These are phyloP conservation scores for Suillus variegatus DNA, from an alignment of 768 basidiomycete species.

Conservation along the genomic window DNA sequence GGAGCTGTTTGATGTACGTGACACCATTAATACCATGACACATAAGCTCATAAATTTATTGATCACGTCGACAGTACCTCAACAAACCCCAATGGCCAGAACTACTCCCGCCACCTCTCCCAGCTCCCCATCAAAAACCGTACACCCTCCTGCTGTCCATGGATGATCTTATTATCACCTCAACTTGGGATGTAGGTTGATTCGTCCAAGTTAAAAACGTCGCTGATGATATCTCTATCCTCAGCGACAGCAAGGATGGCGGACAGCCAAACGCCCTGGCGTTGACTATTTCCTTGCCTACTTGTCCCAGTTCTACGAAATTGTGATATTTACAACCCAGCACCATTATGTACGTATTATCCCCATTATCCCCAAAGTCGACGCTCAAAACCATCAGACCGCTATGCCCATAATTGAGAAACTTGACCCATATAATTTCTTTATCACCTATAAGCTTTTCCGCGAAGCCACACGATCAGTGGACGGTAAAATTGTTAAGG, in stretches of 20 bases:
- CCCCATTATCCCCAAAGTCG: constrained; percentile 5
- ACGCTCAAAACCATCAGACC: constrained; percentile 52
- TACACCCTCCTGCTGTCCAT: constrained; percentile 91
- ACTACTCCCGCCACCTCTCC: constrained; percentile 84
- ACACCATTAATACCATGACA: neutral
- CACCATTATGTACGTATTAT: constrained; percentile 74
- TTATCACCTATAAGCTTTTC: constrained; percentile 87
- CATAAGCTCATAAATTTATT: neutral
- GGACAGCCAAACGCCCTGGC: constrained; percentile 96
- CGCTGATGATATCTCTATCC: neutral
- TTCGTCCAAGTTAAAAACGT: neutral
- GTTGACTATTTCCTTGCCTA: constrained; percentile 98
- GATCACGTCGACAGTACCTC: constrained; percentile 60
- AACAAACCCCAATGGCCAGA: constrained; percentile 93
- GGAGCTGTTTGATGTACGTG: constrained; percentile 69
- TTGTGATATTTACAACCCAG: constrained; percentile 94
- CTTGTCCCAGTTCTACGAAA: constrained; percentile 96
- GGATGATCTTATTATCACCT: constrained; percentile 91
- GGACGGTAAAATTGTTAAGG: constrained; percentile 86
- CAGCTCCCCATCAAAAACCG: constrained; percentile 81
- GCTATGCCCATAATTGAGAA: constrained; percentile 88
- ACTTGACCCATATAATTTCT: constrained; percentile 91
- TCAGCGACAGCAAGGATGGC: constrained; percentile 92
- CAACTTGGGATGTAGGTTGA: constrained; percentile 92
- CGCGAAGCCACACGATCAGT: constrained; percentile 86